Evolutionary conservation across 148 eudicot species (phyloP), one percentile per base, ranked within the genome.

Genomic region (Suaeda aralocaspica): DNA sequence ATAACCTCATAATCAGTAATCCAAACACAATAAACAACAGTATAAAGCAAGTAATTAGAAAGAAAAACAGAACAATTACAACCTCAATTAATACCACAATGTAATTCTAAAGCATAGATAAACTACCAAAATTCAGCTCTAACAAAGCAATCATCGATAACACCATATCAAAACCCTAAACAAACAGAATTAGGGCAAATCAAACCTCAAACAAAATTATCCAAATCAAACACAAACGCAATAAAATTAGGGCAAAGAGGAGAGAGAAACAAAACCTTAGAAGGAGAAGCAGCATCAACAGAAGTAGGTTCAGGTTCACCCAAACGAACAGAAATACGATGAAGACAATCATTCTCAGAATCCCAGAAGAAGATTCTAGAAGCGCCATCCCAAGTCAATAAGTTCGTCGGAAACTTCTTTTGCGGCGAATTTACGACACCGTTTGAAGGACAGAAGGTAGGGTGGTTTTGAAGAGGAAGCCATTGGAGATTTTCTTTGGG

Each of bases 341-440:
- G 86, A 48, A 93, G 72, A 62, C 86, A 88, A 6, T 63, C 53
- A 30, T 71, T 57, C 19, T 62, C 59, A 0, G 84, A 71, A 66
- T 93, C 98, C 96, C 96, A 93, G 15, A 80, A 79, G 81, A 85
- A 90, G 8, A 93, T 79, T 48, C 98, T 85, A 64, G 96, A 87
- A 56, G 83, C 85, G 50, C 95, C 96, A 42, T 90, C 98, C 96
- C 95, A 93, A 7, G 95, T 89, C 77, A 93, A 79, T 9, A 90
- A 79, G 57, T 88, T 88, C 67, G 42, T 80, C 42, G 78, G 74
- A 66, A 72, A 70, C 6, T 75, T 56, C 15, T 25, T 24, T 9
- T 4, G 14, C 22, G 68, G 28, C 2, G 46, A 73, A 8, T 58
- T 70, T 30, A 21, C 67, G 72, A 6, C 56, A 69, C 21, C 68